These are phyloP conservation scores for Cadophora luteo-olivacea DNA, from an alignment of 2,329 filamentous ascomycete genomes.

Conservation along the genomic window DNA sequence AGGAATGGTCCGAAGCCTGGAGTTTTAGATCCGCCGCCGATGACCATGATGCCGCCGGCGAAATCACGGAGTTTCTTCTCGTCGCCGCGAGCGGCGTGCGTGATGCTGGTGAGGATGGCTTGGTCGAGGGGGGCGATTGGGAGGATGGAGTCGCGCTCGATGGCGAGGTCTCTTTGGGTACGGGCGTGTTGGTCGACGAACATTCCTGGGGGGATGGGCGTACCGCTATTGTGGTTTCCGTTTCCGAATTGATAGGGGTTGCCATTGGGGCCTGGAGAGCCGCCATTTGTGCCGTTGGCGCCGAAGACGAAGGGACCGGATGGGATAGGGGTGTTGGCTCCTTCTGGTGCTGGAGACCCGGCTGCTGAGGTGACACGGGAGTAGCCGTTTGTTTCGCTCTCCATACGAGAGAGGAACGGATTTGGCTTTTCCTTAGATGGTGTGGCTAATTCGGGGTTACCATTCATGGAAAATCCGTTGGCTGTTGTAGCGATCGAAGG, in stretches of 20 bases:
- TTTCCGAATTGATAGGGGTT: slow-evolving; percentile 42
- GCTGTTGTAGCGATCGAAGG: slow-evolving; percentile 58
- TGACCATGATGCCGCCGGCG: slow-evolving; percentile 86
- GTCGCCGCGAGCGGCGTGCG: slow-evolving; percentile 84
- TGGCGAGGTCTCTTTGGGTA: slow-evolving; percentile 55
- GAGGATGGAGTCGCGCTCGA: slow-evolving; percentile 79
- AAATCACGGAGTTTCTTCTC: slow-evolving; percentile 94
- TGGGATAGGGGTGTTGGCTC: slow-evolving; percentile 69
- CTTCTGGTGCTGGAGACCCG: slow-evolving; percentile 86
- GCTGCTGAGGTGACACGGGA: slow-evolving; percentile 82
- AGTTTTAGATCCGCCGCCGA: slow-evolving; percentile 84
- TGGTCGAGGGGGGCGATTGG: slow-evolving; percentile 85
- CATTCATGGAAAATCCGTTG: slow-evolving; percentile 45
- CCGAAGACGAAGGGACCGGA: slow-evolving; percentile 61
- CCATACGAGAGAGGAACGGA: slow-evolving; percentile 71
- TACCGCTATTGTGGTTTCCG: slow-evolving; percentile 57
- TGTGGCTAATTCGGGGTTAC: slow-evolving; percentile 59
- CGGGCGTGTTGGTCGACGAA: slow-evolving; percentile 52
- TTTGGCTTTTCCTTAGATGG: slow-evolving; percentile 69
- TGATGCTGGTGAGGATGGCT: slow-evolving; percentile 88
- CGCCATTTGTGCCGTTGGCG: slow-evolving; percentile 43
- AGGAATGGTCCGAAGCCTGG: slow-evolving; percentile 81
- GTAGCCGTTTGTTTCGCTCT: slow-evolving; percentile 66
- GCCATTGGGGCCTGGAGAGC: slow-evolving; percentile 41
- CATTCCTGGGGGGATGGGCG: slow-evolving; percentile 48